These are phyloP conservation scores for Zizania latifolia DNA, from an alignment of 176 grass and related monocot genomes.

Conservation along the genomic window DNA sequence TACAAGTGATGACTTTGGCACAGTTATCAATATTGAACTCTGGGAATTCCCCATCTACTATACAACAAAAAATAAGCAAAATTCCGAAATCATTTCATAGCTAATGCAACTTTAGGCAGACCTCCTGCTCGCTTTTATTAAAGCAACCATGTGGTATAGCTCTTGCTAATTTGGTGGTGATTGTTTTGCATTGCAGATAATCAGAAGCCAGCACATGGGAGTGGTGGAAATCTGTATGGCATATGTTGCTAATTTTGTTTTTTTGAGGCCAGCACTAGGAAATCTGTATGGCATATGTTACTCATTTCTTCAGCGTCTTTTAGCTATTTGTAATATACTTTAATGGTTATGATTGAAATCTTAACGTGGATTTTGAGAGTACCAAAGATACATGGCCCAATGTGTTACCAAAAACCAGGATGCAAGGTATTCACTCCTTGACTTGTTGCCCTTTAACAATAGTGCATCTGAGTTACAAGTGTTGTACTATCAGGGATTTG, in stretches of 20 bases:
- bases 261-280: too few species aligned
- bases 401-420: not conserved
- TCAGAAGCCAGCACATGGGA: slow-evolving; percentile 15
- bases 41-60: not conserved
- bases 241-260: too few species aligned
- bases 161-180: slow-evolving; percentile 16
- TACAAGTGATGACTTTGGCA: not conserved
- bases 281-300: not conserved
- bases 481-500: not conserved
- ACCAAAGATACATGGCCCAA: not conserved
- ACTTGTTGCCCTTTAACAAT: not conserved
- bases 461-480: not conserved
- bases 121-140: not conserved
- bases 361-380: not conserved
- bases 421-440: slow-evolving; percentile 1
- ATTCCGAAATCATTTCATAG: not conserved
- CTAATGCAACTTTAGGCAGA: not conserved
- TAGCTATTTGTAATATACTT: not conserved
- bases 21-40: not conserved
- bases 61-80: not conserved
- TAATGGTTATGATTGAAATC: slow-evolving; percentile 1
- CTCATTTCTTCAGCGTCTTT: not conserved
- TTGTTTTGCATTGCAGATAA: slow-evolving; percentile 34
- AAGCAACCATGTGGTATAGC: not conserved
- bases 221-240: slow-evolving; percentile 10